phyloP scores from a whole-genome alignment of 108 stramenopile species.

The Conticribra guillardii region DNA sequence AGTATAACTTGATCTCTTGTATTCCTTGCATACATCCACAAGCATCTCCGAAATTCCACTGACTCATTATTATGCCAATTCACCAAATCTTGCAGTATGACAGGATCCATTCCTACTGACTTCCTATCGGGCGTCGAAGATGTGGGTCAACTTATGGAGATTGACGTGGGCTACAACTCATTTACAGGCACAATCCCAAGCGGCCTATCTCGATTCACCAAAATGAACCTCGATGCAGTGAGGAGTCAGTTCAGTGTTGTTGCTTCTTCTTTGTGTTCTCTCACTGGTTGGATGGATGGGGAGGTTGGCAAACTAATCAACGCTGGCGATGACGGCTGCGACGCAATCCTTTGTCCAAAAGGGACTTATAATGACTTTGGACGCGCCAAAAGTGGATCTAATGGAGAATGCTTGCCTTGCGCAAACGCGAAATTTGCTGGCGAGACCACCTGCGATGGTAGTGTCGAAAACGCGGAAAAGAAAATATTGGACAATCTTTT shows the following conservation, averaged over 20 bases:
- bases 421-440: slow-evolving; percentile 59
- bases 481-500: slow-evolving; percentile 61
- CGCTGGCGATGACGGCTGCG: slow-evolving; percentile 57
- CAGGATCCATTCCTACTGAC: slow-evolving; percentile 64
- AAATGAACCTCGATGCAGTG: slow-evolving; percentile 45
- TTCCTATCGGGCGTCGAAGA: slow-evolving; percentile 56
- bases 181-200: slow-evolving; percentile 62
- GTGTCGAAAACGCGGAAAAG: slow-evolving; percentile 45
- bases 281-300: slow-evolving; percentile 44
- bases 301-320: slow-evolving; percentile 49
- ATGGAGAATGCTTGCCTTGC: slow-evolving; percentile 50
- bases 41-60: too few relatives aligned
- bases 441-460: slow-evolving; percentile 55
- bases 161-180: slow-evolving; percentile 50
- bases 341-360: slow-evolving; percentile 73
- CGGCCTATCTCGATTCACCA: slow-evolving; percentile 23
- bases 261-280: slow-evolving; percentile 16
- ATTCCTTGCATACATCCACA: too few relatives aligned
- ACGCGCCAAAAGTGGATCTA: slow-evolving; percentile 48
- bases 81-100: too few relatives aligned
- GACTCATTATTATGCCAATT: too few relatives aligned
- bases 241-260: slow-evolving; percentile 35
- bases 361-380: slow-evolving; percentile 78
- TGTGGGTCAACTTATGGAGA: slow-evolving; percentile 39
- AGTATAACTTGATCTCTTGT: neutral